Base-by-base conservation (phyloP, 495 filamentous ascomycete species). In the Aspergillus mulundensis region DNA sequence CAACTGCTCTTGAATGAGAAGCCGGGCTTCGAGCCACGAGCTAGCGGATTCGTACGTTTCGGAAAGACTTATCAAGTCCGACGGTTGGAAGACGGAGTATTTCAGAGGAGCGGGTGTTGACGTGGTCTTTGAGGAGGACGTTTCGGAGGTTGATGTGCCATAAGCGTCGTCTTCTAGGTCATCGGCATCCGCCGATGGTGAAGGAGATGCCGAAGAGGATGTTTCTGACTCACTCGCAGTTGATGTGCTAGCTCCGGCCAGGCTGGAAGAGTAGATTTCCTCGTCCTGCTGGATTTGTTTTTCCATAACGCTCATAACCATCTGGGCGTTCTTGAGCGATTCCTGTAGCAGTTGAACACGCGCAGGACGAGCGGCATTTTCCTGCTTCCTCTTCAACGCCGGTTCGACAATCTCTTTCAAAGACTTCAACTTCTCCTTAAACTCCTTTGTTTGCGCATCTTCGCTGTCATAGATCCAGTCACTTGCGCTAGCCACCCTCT, bases 391-490 rank as follows among this genome's bases (percentile, higher is more conserved):
- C 67, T 78, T 80, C 54, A 87, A 73, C 21, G 92, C 79, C 4
- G 88, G 88, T 19, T 77, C 76, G 45, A 88, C 85, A 56, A 92
- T 79, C 50, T 81, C 79, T 64, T 87, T 85, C 41, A 94, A 79
- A 38, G 79, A 81, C 66, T 87, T 86, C 39, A 95, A 80, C 54
- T 83, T 86, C 23, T 79, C 77, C 66, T 84, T 86, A 67, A 96
- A 80, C 19, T 83, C 85, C 2, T 85, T 80, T 20, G 82, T 83
- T 38, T 82, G 73, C 0, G 94, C 91, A 50, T 89, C 81, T 7
- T 81, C 84, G 41, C 93, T 91, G 50, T 92, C 87, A 66, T 96
- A 95, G 30, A 98, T 82, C 93, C 94, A 97, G 34, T 96, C 90
- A 55, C 87, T 87, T 11, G 86, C 81, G 16, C 82, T 83, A 30